These are phyloP conservation scores for Entomortierella parvispora DNA, from an alignment of 192 early-diverging fungal species.

Conservation along the genomic window DNA sequence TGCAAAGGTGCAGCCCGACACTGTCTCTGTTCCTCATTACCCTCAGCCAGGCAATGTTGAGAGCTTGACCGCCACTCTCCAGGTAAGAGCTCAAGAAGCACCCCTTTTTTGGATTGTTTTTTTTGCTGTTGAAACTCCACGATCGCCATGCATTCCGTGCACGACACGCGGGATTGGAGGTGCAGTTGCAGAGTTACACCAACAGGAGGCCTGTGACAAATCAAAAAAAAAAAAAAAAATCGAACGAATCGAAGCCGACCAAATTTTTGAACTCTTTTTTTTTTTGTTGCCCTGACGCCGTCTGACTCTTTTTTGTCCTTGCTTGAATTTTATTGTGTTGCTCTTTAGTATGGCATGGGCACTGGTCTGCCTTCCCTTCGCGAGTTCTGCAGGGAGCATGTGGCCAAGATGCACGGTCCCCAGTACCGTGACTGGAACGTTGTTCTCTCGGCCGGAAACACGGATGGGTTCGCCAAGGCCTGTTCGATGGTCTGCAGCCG, in stretches of 20 bases:
- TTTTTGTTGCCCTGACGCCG: no score
- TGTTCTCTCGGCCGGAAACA: slow-evolving; percentile 69
- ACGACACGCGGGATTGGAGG: not conserved
- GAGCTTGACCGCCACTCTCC: slow-evolving; percentile 36
- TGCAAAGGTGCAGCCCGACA: slow-evolving; percentile 18
- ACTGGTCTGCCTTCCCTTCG: slow-evolving; percentile 60
- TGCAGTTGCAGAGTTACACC: no score
- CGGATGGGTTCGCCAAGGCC: slow-evolving; percentile 69
- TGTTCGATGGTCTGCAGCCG: slow-evolving; percentile 62
- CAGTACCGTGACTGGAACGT: slow-evolving; percentile 74
- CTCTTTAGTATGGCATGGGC: slow-evolving; percentile 67
- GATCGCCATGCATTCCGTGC: not conserved
- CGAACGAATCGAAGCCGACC: not conserved
- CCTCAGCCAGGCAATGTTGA: slow-evolving; percentile 35
- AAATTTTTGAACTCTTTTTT: not conserved
- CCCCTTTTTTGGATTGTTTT: not conserved
- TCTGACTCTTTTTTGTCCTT: slow-evolving; percentile 14
- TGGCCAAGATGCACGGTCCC: slow-evolving; percentile 59
- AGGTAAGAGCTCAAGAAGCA: slow-evolving; percentile 22
- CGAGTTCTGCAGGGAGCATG: slow-evolving; percentile 57
- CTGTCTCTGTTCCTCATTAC: slow-evolving; percentile 58
- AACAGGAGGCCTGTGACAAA: no score
- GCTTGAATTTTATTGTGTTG: slow-evolving; percentile 17
- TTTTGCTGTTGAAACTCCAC: no score
- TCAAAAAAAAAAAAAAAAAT: no score